Conservation (phyloP, 345 rosid genomes). For the Lepidium africanum region DNA sequence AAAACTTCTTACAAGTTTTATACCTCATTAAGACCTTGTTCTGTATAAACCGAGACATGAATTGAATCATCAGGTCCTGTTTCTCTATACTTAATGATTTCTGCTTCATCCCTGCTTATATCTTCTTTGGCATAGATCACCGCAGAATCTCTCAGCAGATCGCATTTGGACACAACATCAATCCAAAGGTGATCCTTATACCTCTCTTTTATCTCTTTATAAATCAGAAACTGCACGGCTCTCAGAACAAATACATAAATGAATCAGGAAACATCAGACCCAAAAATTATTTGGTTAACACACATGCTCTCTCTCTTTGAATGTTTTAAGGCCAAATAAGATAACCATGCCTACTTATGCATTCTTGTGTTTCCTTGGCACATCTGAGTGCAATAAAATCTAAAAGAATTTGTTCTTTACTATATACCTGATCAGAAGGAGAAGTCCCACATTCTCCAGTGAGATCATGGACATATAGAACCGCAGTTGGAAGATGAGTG, state of each 20-base stretch:
- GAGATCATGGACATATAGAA: slow-evolving; percentile 85
- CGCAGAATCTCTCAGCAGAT: slow-evolving; percentile 55
- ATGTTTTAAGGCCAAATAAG: not conserved
- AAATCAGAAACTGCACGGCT: slow-evolving; percentile 55
- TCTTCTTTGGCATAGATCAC: slow-evolving; percentile 54
- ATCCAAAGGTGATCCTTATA: slow-evolving; percentile 67
- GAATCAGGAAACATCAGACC: not conserved
- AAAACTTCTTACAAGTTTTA: too few relatives aligned
- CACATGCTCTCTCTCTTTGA: not conserved
- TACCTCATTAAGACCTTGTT: slow-evolving; percentile 69
- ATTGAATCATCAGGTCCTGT: slow-evolving; percentile 68
- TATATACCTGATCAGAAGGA: slow-evolving; percentile 70
- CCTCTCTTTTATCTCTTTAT: slow-evolving; percentile 74
- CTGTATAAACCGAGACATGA: slow-evolving; percentile 59
- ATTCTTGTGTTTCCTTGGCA: not conserved
- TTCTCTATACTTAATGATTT: slow-evolving; percentile 48
- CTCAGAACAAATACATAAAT: slow-evolving; percentile 2
- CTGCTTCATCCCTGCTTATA: slow-evolving; percentile 34
- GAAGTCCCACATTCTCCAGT: slow-evolving; percentile 96
- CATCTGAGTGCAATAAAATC: not conserved
- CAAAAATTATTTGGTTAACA: not conserved
- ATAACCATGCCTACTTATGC: not conserved
- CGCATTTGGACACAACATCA: slow-evolving; percentile 87
- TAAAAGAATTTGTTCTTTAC: slow-evolving; percentile 20
- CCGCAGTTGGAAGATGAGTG: slow-evolving; percentile 85